phyloP scores from a whole-genome alignment of 139 green algal genomes.

The Chlamydomonas incerta region DNA sequence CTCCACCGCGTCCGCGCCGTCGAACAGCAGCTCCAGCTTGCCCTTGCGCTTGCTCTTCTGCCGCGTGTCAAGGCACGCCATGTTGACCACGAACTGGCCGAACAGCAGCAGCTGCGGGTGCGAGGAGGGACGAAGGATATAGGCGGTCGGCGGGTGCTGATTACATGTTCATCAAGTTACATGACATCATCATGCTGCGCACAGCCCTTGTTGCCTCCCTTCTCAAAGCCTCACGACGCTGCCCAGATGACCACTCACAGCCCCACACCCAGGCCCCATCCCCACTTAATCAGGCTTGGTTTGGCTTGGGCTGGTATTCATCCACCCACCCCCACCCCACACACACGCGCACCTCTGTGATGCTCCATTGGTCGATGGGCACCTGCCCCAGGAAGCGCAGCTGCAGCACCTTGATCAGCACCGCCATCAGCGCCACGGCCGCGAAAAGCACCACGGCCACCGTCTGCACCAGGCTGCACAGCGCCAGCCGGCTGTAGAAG shows the following conservation, averaged over 20 bases:
- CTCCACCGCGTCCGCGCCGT: conserved; percentile 18
- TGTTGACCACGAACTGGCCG: conserved; percentile 26
- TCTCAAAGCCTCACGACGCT: neutral
- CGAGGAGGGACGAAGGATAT: too few relatives aligned
- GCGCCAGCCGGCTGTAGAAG: conserved; percentile 10
- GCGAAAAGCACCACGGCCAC: neutral
- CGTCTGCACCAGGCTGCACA: neutral
- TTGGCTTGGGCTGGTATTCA: too few relatives aligned
- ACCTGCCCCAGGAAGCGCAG: conserved; percentile 18
- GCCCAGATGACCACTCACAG: too few relatives aligned
- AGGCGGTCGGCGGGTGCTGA: too few relatives aligned
- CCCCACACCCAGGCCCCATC: too few relatives aligned
- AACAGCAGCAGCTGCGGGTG: conserved; percentile 36
- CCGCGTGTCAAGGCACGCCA: conserved; percentile 4
- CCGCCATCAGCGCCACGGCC: neutral
- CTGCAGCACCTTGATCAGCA: conserved; percentile 39
- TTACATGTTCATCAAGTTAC: too few relatives aligned
- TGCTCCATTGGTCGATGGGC: conserved; percentile 4
- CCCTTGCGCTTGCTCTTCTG: neutral
- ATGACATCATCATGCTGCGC: too few relatives aligned
- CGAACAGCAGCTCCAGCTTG: conserved; percentile 30
- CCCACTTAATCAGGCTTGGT: too few relatives aligned
- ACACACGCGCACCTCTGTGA: neutral
- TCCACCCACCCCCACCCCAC: too few relatives aligned
- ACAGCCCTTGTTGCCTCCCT: neutral